Percentiles rank a stretch among this genome's conserved stretches.
Conservation (phyloP, 2,329 filamentous ascomycete species). For the Cordyceps tenuipes region DNA sequence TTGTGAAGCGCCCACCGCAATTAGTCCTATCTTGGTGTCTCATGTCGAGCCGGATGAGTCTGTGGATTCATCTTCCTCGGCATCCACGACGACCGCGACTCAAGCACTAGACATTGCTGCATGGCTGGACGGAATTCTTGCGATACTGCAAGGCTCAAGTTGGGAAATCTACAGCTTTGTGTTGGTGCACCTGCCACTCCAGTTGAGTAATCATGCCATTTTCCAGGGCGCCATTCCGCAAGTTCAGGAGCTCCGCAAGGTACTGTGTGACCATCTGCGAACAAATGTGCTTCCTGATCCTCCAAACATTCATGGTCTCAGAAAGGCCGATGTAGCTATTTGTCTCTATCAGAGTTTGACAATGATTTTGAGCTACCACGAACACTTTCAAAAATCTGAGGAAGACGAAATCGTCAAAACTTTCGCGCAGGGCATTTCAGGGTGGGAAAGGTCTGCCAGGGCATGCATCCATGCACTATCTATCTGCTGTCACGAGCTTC, state of each 20-base stretch:
- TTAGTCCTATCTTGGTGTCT: slow-evolving; percentile 46
- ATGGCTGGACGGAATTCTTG: slow-evolving; percentile 72
- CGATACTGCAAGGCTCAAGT: slow-evolving; percentile 65
- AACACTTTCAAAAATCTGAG: slow-evolving; percentile 72
- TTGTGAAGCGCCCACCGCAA: slow-evolving; percentile 33
- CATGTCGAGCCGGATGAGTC: slow-evolving; percentile 19
- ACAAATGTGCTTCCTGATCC: slow-evolving; percentile 73
- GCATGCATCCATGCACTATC: slow-evolving; percentile 91
- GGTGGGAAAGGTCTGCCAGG: slow-evolving; percentile 79
- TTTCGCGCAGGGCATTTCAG: slow-evolving; percentile 76
- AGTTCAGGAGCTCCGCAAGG: slow-evolving; percentile 64
- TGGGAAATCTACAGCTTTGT: slow-evolving; percentile 94
- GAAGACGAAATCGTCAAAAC: slow-evolving; percentile 83
- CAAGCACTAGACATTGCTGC: slow-evolving; percentile 49
- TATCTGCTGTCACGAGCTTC: slow-evolving; percentile 91
- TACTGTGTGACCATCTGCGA: slow-evolving; percentile 77
- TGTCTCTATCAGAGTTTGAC: slow-evolving; percentile 82
- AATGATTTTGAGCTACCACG: slow-evolving; percentile 84
- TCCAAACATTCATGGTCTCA: slow-evolving; percentile 66
- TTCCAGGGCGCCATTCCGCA: slow-evolving; percentile 68
- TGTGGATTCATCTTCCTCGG: slow-evolving; percentile 16
- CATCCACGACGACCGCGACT: slow-evolving; percentile 20
- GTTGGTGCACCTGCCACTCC: slow-evolving; percentile 75
- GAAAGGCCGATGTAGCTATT: slow-evolving; percentile 80
- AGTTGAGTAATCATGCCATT: slow-evolving; percentile 81